Base-by-base conservation (phyloP, 768 basidiomycete genomes). In the Filobasidium floriforme region DNA sequence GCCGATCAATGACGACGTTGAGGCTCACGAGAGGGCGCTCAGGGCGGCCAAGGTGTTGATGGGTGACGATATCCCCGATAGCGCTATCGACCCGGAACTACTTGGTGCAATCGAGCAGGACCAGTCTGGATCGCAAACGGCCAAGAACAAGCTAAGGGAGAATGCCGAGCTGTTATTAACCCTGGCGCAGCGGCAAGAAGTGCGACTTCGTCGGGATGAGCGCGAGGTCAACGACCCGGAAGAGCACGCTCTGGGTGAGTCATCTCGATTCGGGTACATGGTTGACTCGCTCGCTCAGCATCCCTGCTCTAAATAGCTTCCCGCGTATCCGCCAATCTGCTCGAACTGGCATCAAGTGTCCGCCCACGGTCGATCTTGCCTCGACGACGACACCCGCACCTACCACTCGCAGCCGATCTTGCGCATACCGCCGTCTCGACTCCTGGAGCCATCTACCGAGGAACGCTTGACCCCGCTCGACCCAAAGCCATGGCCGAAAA, bases 401-500 rank as follows among this genome's bases (percentile, higher is more conserved):
- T 37, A 37, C 32, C 32, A 9, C 32, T 43, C 24, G 19, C 18
- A 7, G 29, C 29, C 10, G 41, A 43, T 49, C 32, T 40, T 12
- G 59, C 59, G 12, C 26, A 15, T 40, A 43, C 32, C 28, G 11
- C 37, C 4, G 59, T 43, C 26, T n/a, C 59, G n/a, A 37, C 19
- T 12, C 40, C 44, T 18, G 28, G n/a, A 10, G 15, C 59, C 24
- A 15, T 44, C n/a, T 62, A 44, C 18, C 72, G 75, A 6, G 76
- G 76, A 11, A 76, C 72, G 5, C 67, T 77, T 0, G 75, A 77
- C 59, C 75, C 74, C 3, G 66, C 71, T n/a, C 71, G 76, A 18
- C 75, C 76, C 10, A 70, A 67, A 41, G 76, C 76, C 18, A 41
- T 76, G n/a, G 69, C 70, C 49, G 75, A 75, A 52, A 76, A 73